Percentiles rank a stretch among this genome's conserved stretches.
These are phyloP conservation scores for Leccinum rimulosum DNA, from an alignment of 768 basidiomycete species.

Conservation along the genomic window DNA sequence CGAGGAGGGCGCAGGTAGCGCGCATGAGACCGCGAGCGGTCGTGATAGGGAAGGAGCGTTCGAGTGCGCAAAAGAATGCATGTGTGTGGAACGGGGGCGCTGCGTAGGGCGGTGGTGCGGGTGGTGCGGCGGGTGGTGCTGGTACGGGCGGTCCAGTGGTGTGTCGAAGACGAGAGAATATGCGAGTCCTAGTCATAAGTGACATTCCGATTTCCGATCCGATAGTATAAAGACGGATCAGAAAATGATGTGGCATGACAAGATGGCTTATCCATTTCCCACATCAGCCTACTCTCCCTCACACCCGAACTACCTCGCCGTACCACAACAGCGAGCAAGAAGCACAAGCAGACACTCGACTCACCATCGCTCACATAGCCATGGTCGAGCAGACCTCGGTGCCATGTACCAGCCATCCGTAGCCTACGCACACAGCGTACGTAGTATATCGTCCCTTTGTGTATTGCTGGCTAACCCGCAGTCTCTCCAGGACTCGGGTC, in stretches of 20 bases:
- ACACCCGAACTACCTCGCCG: conserved; percentile 6
- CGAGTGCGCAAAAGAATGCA: conserved; percentile 66
- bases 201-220: conserved; percentile 18
- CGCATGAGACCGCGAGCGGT: conserved; percentile 81
- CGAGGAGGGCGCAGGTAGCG: conserved; percentile 75
- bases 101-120: conserved; percentile 39
- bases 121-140: neutral
- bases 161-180: conserved; percentile 18
- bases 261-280: conserved; percentile 27
- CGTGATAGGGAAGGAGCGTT: conserved; percentile 69
- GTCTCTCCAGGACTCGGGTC: neutral
- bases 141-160: conserved; percentile 16
- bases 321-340: conserved; percentile 1
- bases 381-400: neutral
- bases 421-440: conserved; percentile 15
- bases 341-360: conserved; percentile 18
- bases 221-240: conserved; percentile 2
- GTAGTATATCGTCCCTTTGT: neutral
- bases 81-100: conserved; percentile 84
- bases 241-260: neutral
- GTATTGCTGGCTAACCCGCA: neutral
- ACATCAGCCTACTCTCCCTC: conserved; percentile 1
- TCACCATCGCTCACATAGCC: conserved; percentile 11
- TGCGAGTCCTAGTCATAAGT: conserved; percentile 3
- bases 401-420: neutral